phyloP scores from a whole-genome alignment of 306 rosid genomes.

The Vicia sativa region DNA sequence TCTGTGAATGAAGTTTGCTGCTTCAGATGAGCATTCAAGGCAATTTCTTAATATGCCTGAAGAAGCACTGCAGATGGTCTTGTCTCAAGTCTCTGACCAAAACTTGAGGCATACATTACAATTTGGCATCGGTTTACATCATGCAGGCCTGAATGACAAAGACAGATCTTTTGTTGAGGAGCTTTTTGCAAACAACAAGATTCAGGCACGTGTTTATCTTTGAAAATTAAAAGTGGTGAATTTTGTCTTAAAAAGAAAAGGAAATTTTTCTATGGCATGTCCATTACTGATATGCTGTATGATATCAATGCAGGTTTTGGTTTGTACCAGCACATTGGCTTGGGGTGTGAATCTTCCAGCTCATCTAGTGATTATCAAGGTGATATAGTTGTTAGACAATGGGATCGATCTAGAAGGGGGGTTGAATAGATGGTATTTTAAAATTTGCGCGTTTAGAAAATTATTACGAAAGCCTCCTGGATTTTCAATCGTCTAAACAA shows the following conservation, averaged over 20 bases:
- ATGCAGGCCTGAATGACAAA: conserved; percentile 94
- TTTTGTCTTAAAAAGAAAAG: neutral
- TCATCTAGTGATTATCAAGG: conserved; percentile 97
- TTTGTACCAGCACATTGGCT: conserved; percentile 97
- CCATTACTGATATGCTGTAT: conserved; percentile 28
- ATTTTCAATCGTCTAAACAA: no score
- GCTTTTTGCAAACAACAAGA: conserved; percentile 90
- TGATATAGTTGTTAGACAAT: conserved; percentile 38
- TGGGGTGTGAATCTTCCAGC: conserved; percentile 99
- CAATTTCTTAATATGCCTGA: conserved; percentile 87
- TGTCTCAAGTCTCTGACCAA: conserved; percentile 87
- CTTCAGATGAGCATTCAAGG: conserved; percentile 89
- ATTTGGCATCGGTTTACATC: conserved; percentile 95
- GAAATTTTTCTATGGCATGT: neutral
- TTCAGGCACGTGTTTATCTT: conserved; percentile 71
- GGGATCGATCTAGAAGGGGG: no score
- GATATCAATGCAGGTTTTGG: conserved; percentile 63
- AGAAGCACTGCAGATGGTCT: conserved; percentile 87
- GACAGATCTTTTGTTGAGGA: conserved; percentile 95
- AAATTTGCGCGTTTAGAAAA: no score
- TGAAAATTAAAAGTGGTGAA: conserved; percentile 3
- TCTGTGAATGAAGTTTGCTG: conserved; percentile 69
- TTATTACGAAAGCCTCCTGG: no score
- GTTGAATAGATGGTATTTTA: no score
- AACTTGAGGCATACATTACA: conserved; percentile 95